Evolutionary conservation across 2,329 filamentous ascomycete genomes (phyloP).

Genomic region (Monilinia laxa): DNA sequence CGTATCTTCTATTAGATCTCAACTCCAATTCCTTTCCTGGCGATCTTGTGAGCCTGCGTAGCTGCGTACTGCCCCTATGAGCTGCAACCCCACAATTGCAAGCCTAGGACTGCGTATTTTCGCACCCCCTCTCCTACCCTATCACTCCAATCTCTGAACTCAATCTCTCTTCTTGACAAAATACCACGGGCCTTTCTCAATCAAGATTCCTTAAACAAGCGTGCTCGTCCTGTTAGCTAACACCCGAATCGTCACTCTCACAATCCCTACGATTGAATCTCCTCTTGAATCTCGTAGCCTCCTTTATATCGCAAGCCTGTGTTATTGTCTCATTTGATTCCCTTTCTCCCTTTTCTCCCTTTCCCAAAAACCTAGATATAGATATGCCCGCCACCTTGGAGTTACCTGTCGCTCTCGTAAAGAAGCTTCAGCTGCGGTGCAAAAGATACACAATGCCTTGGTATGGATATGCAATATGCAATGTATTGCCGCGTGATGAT

Average conservation of each 20-base stretch:
- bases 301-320: not conserved
- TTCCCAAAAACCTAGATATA: not conserved
- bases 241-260: slow-evolving; percentile 10
- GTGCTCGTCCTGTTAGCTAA: slow-evolving; percentile 4
- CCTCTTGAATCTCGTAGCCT: slow-evolving; percentile 1
- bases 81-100: not conserved
- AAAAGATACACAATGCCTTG: not conserved
- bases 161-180: not conserved
- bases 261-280: not conserved
- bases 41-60: not conserved
- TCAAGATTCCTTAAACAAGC: not conserved
- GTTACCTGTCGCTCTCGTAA: too few species aligned
- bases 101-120: not conserved
- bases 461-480: not conserved
- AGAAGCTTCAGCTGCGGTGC: not conserved
- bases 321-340: slow-evolving; percentile 17
- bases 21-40: not conserved
- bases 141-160: too few species aligned
- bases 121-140: too few species aligned
- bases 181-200: not conserved
- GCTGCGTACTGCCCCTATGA: not conserved
- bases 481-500: not conserved
- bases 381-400: slow-evolving; percentile 14
- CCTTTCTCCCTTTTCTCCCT: not conserved
- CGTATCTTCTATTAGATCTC: not conserved